Conservation (phyloP, 2,329 filamentous ascomycete genomes). For the Neofusicoccum sp. region DNA sequence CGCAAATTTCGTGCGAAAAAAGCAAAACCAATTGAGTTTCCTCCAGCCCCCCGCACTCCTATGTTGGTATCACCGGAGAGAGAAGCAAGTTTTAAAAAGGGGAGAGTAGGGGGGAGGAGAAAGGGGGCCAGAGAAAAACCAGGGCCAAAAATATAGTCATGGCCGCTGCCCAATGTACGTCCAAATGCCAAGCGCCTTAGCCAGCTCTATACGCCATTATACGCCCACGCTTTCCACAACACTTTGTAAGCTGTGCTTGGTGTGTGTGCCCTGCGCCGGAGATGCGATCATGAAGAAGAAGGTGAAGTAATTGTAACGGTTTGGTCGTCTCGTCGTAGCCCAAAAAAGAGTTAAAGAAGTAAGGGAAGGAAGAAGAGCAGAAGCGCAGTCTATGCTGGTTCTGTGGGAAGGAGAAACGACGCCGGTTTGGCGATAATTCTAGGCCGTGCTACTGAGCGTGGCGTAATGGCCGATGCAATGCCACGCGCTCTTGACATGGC, state of each 20-base stretch:
- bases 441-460: background rate
- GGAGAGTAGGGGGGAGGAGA: background rate
- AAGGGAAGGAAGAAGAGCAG: background rate
- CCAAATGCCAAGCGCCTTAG: background rate
- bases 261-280: slow-evolving; percentile 4
- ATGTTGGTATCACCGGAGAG: background rate
- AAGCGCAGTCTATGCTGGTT: background rate
- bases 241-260: background rate
- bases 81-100: background rate
- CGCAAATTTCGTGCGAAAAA: background rate
- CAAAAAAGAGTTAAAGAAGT: slow-evolving; percentile 1
- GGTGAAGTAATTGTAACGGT: background rate
- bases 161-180: background rate
- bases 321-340: slow-evolving; percentile 12
- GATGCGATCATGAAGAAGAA: slow-evolving; percentile 4
- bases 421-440: background rate
- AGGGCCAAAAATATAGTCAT: background rate
- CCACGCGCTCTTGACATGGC: background rate
- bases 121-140: background rate
- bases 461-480: background rate
- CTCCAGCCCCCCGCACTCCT: background rate
- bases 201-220: background rate
- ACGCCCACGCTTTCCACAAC: background rate
- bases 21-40: background rate
- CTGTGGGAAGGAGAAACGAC: background rate